Evolutionary conservation across 768 basidiomycete genomes (phyloP), one percentile per base, ranked within the genome.

Genomic region (Lactarius psammicola): DNA sequence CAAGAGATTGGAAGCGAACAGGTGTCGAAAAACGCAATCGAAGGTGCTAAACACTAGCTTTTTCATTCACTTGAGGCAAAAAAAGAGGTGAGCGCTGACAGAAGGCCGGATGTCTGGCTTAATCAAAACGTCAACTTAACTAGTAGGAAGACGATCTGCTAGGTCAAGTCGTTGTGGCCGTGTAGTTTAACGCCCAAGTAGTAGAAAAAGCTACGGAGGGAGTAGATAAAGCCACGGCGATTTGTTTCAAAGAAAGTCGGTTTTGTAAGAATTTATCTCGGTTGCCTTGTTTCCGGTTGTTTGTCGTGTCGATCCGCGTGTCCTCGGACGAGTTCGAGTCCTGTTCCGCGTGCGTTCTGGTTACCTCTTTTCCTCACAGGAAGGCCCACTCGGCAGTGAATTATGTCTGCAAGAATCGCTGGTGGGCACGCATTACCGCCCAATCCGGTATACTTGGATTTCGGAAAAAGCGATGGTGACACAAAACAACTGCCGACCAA

Each of bases 121-220:
- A 55, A 56, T 81, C 84, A 83, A 84, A 80, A 78, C 80, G 78
- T 80, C 83, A 68, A 72, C 77, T 78, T 75, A 69, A 73, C 60
- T 63, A 79, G 56, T 11, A 77, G 82, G 82, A 76, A 76, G 82
- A 86, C 80, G 81, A 80, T 87, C 86, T 87, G 85, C 84, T 76
- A 77, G 74, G 73, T 69, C 71, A 68, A 65, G 10, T 80, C 63
- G 11, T 58, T 88, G 70, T 88, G 65, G 86, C 86, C 85, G 80
- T 75, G 83, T 81, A 71, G 87, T 88, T 88, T 88, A 88, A 87
- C 87, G 81, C 77, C 82, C 74, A 75, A 77, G 80, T 83, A 78
- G 77, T 78, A 62, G 73, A 70, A 68, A 56, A 57, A 71, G 55
- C 65, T 68, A 76, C 80, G 79, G 81, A 80, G 77, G 80, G 80